Evolutionary conservation across 352 stramenopile genomes (phyloP), one percentile per base, ranked within the genome.

Genomic region (Pythium aphanidermatum): DNA sequence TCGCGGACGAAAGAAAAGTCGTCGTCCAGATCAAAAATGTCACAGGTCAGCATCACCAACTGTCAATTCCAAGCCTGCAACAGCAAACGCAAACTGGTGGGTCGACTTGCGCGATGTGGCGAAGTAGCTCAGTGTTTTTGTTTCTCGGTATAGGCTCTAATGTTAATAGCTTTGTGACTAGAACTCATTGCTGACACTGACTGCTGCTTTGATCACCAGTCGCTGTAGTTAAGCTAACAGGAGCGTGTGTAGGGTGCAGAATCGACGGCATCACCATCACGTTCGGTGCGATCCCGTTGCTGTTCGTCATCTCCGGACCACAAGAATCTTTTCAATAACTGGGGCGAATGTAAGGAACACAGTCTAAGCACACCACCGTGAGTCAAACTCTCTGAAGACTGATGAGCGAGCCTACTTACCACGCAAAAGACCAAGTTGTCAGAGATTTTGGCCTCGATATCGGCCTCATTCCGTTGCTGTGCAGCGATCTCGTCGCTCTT

Each of bases 301-400:
- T 17, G 36, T 14, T 3, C n/a, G 16, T 1, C 17, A 16, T 9
- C 53, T 44, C 17, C 50, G 43, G 10, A 60, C 16, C 6, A 43
- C 43, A 17, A 60, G 30, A 9, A 60, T 34, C 9, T 46, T 45
- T n/a, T 60, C 51, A 27, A 60, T 45, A 5, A 60, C 38, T 8
- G 51, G 51, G 2, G 51, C 51, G 39, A 60, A 60, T 35, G 38
- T 43, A 25, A 60, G 51, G 1, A 53, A 39, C n/a, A 60, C 38
- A 21, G 39, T 51, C 51, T 60, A 33, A 17, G 17, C 3, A 55
- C 6, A 6, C 4, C 20, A 30, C 5, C 23, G 12, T 45, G 4
- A 45, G 38, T 30, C 13, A 11, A 45, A 24, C 13, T n/a, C 20
- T 21, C 19, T 29, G 42, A 10, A 23, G 17, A n/a, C n/a, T n/a